Percentiles rank a stretch among this genome's conserved stretches.
phyloP scores from a whole-genome alignment of 495 filamentous ascomycete species.

The Penicillium egyptiacum region DNA sequence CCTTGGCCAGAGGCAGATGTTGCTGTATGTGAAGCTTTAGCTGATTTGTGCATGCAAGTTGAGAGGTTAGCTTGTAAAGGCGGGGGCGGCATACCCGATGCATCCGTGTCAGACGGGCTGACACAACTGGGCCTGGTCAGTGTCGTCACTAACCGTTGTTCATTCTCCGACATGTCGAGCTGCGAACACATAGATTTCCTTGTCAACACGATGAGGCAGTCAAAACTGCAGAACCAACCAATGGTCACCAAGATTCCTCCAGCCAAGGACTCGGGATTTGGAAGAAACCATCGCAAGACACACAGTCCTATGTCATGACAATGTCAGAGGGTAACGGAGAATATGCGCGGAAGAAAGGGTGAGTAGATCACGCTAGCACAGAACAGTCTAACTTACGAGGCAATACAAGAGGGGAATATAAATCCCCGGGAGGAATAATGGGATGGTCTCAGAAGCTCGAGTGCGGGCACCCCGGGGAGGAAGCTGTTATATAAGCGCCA shows the following conservation, averaged over 20 bases:
- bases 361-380: conserved; percentile 2
- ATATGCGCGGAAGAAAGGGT: conserved; percentile 3
- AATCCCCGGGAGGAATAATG: conserved; percentile 8
- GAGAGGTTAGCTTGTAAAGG: conserved; percentile 6
- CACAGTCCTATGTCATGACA: conserved; percentile 1
- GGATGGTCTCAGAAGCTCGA: background rate
- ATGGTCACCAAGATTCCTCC: conserved; percentile 30
- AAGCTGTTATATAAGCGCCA: conserved; percentile 12
- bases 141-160: conserved; percentile 13
- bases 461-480: background rate
- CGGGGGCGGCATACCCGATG: conserved; percentile 17
- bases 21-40: conserved; percentile 13
- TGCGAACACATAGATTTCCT: conserved; percentile 8
- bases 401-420: conserved; percentile 8
- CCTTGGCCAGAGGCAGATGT: conserved; percentile 18
- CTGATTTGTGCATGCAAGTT: background rate
- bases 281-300: conserved; percentile 28
- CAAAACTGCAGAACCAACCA: conserved; percentile 30
- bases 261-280: conserved; percentile 21
- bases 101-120: conserved; percentile 11
- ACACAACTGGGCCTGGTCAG: conserved; percentile 2
- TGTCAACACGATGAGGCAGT: conserved; percentile 17
- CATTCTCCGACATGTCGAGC: conserved; percentile 34
- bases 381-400: conserved; percentile 3
- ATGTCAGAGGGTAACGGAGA: conserved; percentile 1